phyloP scores from a whole-genome alignment of 108 stramenopile species.

The Aurantiochytrium sp. region DNA sequence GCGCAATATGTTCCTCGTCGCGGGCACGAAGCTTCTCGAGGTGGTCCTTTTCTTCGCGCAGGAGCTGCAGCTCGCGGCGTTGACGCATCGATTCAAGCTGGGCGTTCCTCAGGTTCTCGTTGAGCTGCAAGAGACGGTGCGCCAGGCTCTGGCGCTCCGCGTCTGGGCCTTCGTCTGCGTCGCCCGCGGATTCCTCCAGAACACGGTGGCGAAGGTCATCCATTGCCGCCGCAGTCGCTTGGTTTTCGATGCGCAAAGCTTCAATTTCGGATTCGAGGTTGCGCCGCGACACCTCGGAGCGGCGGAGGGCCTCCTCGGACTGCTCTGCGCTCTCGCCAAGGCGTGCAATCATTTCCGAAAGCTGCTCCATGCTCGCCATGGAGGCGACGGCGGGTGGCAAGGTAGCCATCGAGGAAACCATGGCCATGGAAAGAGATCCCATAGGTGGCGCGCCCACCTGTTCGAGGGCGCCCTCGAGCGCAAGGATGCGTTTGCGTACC shows the following conservation, averaged over 20 bases:
- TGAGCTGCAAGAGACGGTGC: slow-evolving; percentile 28
- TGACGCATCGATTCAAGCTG: slow-evolving; percentile 36
- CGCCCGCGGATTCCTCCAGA: neutral
- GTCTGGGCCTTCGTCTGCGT: neutral
- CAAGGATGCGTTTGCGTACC: slow-evolving; percentile 10
- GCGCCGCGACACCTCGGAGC: slow-evolving; percentile 14
- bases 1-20: slow-evolving; percentile 30
- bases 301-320: slow-evolving; percentile 35
- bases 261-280: slow-evolving; percentile 29
- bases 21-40: slow-evolving; percentile 21
- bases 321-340: slow-evolving; percentile 10
- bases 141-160: slow-evolving; percentile 15
- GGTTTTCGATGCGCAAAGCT: neutral
- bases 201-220: slow-evolving; percentile 27
- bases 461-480: slow-evolving; percentile 25
- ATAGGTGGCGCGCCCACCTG: neutral
- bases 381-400: neutral
- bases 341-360: slow-evolving; percentile 20
- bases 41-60: slow-evolving; percentile 40
- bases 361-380: slow-evolving; percentile 14
- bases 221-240: neutral
- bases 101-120: slow-evolving; percentile 27
- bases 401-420: neutral
- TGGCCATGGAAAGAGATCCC: neutral
- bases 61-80: slow-evolving; percentile 21